Conservation (phyloP, 1,284 basidiomycete species). For the Pseudozyma sp. region DNA sequence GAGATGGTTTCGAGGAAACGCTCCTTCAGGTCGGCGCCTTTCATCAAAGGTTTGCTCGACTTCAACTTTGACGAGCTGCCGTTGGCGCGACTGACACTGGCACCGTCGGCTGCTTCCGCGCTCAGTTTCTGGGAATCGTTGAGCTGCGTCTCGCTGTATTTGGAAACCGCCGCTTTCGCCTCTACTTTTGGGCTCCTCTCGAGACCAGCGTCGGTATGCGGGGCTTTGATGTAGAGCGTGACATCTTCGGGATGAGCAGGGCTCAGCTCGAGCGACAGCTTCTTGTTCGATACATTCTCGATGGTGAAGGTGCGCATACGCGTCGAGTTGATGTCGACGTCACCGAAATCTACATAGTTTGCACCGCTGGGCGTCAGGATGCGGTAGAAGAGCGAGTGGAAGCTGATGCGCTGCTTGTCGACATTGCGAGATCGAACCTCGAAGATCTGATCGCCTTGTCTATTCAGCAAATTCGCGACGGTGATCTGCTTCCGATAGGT, state of each 20-base stretch:
- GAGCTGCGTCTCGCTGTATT: slow-evolving; percentile 28
- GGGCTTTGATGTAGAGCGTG: slow-evolving; percentile 70
- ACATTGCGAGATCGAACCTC: slow-evolving; percentile 71
- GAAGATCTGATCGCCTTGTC: slow-evolving; percentile 70
- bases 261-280: slow-evolving; percentile 70
- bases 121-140: slow-evolving; percentile 11
- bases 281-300: slow-evolving; percentile 70
- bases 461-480: slow-evolving; percentile 68
- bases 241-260: slow-evolving; percentile 72
- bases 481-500: slow-evolving; percentile 72
- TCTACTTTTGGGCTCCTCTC: slow-evolving; percentile 36
- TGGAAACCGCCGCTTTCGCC: slow-evolving; percentile 16
- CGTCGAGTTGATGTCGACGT: slow-evolving; percentile 71
- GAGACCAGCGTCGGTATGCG: slow-evolving; percentile 4
- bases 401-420: slow-evolving; percentile 72
- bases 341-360: slow-evolving; percentile 72
- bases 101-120: slow-evolving; percentile 14
- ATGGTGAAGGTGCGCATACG: slow-evolving; percentile 71
- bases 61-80: slow-evolving; percentile 17
- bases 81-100: neutral
- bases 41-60: slow-evolving; percentile 34
- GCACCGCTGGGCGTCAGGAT: slow-evolving; percentile 72
- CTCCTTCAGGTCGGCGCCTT: slow-evolving; percentile 69
- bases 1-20: slow-evolving; percentile 72
- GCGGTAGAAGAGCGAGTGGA: slow-evolving; percentile 73